Conservation (phyloP, 371 early-diverging fungal genomes). For the Apophysomyces elegans region DNA sequence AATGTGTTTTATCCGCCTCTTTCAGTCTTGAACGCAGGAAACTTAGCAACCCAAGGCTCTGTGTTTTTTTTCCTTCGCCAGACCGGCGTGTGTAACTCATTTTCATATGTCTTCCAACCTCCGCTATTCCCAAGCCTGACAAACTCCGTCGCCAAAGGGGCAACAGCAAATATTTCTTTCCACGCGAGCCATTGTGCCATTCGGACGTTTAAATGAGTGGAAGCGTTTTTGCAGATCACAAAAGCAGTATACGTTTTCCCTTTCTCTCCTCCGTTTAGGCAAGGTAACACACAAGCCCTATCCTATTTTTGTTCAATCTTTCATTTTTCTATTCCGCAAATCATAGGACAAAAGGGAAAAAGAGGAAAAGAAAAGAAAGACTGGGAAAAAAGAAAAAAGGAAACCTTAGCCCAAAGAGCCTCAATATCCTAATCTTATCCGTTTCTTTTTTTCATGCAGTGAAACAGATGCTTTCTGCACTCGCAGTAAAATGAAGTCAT, state of each 20-base stretch:
- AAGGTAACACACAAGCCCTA: conserved; percentile 5
- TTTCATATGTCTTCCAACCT: not conserved
- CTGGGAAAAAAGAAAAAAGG: no score
- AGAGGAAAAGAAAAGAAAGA: no score
- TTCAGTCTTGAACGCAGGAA: not conserved
- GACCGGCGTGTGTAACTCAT: conserved; percentile 1
- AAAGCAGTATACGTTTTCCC: not conserved
- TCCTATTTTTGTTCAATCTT: not conserved
- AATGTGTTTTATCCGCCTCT: not conserved
- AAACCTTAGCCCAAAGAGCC: no score
- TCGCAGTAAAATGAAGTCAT: not conserved
- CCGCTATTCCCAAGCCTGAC: conserved; percentile 6
- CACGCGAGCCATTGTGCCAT: conserved; percentile 8
- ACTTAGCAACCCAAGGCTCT: no score
- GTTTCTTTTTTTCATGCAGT: not conserved
- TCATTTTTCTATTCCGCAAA: not conserved
- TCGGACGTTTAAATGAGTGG: not conserved
- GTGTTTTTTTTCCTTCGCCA: no score
- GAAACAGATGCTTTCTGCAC: not conserved
- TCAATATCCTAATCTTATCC: not conserved
- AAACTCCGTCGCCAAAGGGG: no score
- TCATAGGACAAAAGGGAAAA: no score
- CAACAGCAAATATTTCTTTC: not conserved
- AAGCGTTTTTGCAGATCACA: not conserved
- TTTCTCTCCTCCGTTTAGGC: not conserved